Evolutionary conservation across 768 basidiomycete species (phyloP).

Genomic region (Xerocomellus dryophilus): DNA sequence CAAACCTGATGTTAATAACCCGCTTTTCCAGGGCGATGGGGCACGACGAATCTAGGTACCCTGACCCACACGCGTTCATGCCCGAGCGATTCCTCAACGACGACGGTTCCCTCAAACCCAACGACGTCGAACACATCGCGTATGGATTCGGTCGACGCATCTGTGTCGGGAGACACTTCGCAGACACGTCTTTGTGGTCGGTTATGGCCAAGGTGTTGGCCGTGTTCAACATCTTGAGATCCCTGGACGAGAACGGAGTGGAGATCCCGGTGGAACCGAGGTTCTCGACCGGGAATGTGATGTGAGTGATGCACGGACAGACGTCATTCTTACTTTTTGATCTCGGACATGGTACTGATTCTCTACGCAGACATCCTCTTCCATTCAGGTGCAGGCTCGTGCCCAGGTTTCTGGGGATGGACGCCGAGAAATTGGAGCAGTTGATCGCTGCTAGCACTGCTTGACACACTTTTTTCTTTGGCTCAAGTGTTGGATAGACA

Average conservation of each 20-base stretch:
- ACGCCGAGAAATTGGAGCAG: background rate
- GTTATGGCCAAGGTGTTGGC: no score
- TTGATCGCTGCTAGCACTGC: background rate
- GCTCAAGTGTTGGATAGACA: no score
- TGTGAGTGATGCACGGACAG: slow-evolving; percentile 2
- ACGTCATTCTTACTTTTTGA: background rate
- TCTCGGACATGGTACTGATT: background rate
- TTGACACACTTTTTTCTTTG: background rate
- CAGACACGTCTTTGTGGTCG: no score
- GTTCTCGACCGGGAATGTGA: slow-evolving; percentile 6
- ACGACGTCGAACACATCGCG: no score
- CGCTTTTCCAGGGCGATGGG: slow-evolving; percentile 9
- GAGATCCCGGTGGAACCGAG: slow-evolving; percentile 6
- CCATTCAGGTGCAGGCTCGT: background rate
- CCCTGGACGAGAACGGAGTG: background rate
- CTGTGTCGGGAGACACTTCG: no score
- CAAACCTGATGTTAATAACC: background rate
- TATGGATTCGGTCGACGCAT: no score
- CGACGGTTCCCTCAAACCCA: no score
- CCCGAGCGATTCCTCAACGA: no score
- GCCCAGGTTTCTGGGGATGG: background rate
- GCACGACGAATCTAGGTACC: slow-evolving; percentile 3
- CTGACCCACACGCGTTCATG: no score
- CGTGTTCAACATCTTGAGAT: no score
- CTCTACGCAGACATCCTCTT: background rate